Conservation (phyloP, 2,329 filamentous ascomycete genomes). For the Neophaeococcomyces aloes region DNA sequence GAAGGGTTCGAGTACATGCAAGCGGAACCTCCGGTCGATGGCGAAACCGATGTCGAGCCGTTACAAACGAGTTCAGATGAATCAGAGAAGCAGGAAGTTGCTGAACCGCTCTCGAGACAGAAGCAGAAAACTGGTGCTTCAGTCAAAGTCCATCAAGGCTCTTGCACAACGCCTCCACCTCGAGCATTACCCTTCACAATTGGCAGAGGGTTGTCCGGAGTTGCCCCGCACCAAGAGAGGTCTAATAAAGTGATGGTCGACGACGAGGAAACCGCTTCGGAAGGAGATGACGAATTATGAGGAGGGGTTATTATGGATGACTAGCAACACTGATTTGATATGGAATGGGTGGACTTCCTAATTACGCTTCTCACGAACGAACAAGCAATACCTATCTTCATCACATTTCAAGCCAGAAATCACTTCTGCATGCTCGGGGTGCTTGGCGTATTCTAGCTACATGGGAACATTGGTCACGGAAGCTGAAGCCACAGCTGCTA, state of each 20-base stretch:
- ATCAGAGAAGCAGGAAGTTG: slow-evolving; percentile 6
- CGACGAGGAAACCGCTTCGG: slow-evolving; percentile 19
- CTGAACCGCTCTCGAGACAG: slow-evolving; percentile 8
- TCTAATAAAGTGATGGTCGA: slow-evolving; percentile 17
- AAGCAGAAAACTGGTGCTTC: slow-evolving; percentile 12
- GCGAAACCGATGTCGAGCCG: slow-evolving; percentile 1
- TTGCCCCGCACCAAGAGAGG: not conserved
- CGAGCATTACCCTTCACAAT: slow-evolving; percentile 14
- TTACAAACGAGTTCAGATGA: slow-evolving; percentile 8
- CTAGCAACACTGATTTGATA: not conserved
- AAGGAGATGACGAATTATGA: slow-evolving; percentile 20
- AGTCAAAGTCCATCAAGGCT: not conserved
- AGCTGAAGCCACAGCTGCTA: no score
- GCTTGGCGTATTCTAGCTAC: no score
- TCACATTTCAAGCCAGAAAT: no score
- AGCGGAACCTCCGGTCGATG: slow-evolving; percentile 5
- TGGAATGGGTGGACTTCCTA: no score
- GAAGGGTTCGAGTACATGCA: slow-evolving; percentile 18
- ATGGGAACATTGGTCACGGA: no score
- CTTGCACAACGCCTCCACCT: slow-evolving; percentile 11
- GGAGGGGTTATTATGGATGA: not conserved
- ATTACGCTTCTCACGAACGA: no score
- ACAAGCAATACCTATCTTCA: no score
- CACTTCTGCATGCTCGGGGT: no score
- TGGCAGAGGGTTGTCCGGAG: not conserved